Conservation (phyloP, 1,139 yeast genomes). For the Candida tropicalis region DNA sequence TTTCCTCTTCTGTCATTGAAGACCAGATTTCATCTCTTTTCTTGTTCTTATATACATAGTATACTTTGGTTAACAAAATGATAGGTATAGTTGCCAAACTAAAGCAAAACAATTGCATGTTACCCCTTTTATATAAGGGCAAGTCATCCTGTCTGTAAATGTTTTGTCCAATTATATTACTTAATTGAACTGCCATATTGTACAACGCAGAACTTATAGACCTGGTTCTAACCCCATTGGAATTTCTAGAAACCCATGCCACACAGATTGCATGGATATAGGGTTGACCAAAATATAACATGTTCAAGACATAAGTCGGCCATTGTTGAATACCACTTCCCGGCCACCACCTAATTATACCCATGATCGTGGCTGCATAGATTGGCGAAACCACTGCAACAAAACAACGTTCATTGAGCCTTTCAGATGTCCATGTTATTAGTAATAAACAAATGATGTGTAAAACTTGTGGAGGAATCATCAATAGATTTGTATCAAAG, state of each 20-base stretch:
- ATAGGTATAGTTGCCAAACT: constrained; percentile 22
- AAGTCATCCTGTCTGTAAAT: constrained; percentile 59
- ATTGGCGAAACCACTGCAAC: constrained; percentile 38
- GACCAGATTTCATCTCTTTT: constrained; percentile 50
- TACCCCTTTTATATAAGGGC: constrained; percentile 62
- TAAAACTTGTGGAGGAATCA: constrained; percentile 42
- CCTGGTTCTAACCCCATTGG: constrained; percentile 60
- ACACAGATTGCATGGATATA: constrained; percentile 58
- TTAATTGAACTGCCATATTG: constrained; percentile 63
- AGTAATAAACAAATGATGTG: constrained; percentile 32
- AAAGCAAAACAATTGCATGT: constrained; percentile 28
- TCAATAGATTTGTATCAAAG: constrained; percentile 53
- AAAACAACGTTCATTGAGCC: constrained; percentile 36
- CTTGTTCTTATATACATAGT: constrained; percentile 51
- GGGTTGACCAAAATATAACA: constrained; percentile 51
- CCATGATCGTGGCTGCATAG: constrained; percentile 40
- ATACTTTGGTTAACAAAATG: constrained; percentile 30
- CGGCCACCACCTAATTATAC: constrained; percentile 51
- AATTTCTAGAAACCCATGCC: constrained; percentile 62
- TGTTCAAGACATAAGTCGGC: constrained; percentile 55
- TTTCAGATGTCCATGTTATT: constrained; percentile 44
- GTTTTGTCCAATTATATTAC: constrained; percentile 51
- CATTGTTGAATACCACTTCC: constrained; percentile 50
- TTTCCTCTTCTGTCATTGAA: constrained; percentile 49
- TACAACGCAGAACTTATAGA: constrained; percentile 59